phyloP scores from a whole-genome alignment of 345 rosid genomes.

The Trapa incisa region DNA sequence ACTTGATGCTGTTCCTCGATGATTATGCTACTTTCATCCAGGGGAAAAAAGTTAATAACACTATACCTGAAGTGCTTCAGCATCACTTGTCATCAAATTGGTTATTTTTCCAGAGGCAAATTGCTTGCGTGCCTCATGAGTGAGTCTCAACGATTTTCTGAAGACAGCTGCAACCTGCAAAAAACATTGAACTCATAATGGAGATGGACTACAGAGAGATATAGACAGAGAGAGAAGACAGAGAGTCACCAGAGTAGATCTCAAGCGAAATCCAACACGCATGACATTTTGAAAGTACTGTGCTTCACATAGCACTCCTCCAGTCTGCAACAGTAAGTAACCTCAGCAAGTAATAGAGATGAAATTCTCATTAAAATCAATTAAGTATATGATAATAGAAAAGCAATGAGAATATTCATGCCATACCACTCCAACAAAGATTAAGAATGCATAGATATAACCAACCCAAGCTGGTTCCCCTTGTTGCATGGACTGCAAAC shows the following conservation, averaged over 20 bases:
- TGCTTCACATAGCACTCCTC: conserved; percentile 89
- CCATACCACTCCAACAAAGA: conserved; percentile 94
- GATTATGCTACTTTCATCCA: background rate
- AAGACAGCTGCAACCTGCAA: conserved; percentile 92
- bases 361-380: background rate
- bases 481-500: conserved; percentile 92
- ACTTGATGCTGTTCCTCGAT: background rate
- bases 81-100: conserved; percentile 96
- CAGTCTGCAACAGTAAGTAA: conserved; percentile 42
- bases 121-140: conserved; percentile 75
- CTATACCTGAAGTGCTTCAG: conserved; percentile 86
- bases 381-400: background rate
- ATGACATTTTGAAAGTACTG: conserved; percentile 98
- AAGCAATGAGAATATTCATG: background rate
- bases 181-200: background rate
- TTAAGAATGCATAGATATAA: conserved; percentile 78
- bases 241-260: conserved; percentile 73
- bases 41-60: background rate
- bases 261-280: conserved; percentile 91
- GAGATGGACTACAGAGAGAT: background rate
- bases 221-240: background rate
- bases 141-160: conserved; percentile 83
- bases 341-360: background rate
- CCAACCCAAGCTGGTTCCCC: conserved; percentile 92
- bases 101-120: conserved; percentile 92